A percentile compares a stretch with the other conserved stretches of the same genome.
Evolutionary conservation across 2,329 filamentous ascomycete species (phyloP).

Genomic region (Purpureocillium lavendulum): DNA sequence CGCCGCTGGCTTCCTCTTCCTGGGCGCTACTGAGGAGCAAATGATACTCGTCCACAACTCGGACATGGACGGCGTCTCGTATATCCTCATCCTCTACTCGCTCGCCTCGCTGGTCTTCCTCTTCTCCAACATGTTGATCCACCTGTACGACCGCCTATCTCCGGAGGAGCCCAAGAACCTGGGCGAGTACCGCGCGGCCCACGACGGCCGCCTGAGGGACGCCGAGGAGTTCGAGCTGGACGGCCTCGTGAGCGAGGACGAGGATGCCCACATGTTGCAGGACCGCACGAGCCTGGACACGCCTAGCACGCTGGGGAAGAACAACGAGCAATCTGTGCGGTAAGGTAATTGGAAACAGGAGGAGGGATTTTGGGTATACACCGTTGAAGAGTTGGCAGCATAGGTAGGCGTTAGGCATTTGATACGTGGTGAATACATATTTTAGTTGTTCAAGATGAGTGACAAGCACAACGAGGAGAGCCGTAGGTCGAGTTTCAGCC

Average conservation of each 20-base stretch:
- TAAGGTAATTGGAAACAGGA: neutral
- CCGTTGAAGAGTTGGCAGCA: neutral
- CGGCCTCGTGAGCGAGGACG: slow-evolving; percentile 81
- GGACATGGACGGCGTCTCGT: slow-evolving; percentile 80
- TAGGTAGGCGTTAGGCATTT: neutral
- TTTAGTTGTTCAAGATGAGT: too few species aligned
- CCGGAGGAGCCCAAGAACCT: slow-evolving; percentile 25
- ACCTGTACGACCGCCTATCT: slow-evolving; percentile 64
- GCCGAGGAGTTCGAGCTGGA: slow-evolving; percentile 92
- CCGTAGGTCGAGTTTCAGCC: neutral
- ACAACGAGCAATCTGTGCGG: slow-evolving; percentile 20
- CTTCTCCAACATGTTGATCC: slow-evolving; percentile 78
- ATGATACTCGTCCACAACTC: slow-evolving; percentile 70
- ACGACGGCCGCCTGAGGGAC: slow-evolving; percentile 58
- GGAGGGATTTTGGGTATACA: neutral
- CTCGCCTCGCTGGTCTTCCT: slow-evolving; percentile 86
- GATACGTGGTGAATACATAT: too few species aligned
- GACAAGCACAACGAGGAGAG: neutral
- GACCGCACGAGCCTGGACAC: slow-evolving; percentile 29
- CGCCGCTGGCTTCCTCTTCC: slow-evolving; percentile 90
- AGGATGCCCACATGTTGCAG: slow-evolving; percentile 50
- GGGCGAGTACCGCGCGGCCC: slow-evolving; percentile 27
- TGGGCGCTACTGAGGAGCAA: slow-evolving; percentile 95
- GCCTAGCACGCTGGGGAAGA: slow-evolving; percentile 28
- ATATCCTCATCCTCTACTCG: slow-evolving; percentile 86